Conservation (phyloP, 305 asterid species). For the Euphrasia arctica region DNA sequence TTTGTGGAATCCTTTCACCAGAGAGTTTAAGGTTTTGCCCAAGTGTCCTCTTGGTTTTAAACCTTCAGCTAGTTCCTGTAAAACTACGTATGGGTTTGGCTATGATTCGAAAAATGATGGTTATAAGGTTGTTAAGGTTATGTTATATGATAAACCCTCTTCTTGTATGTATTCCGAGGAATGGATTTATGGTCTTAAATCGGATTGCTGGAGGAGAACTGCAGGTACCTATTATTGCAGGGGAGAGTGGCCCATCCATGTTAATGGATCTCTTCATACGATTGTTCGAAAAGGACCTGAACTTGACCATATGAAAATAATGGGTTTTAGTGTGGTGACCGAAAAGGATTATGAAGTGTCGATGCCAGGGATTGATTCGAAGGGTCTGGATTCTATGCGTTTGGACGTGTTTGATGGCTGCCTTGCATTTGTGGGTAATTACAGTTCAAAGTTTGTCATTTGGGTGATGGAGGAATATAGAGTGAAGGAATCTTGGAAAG, state of each 20-base stretch:
- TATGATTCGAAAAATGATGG: neutral
- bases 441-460: neutral
- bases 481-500: neutral
- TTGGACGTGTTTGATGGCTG: neutral
- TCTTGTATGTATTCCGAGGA: neutral
- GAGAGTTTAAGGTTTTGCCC: neutral
- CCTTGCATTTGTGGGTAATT: neutral
- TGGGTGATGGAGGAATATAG: constrained; percentile 1
- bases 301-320: neutral
- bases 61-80: neutral
- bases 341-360: neutral
- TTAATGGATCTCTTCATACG: neutral
- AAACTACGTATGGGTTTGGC: neutral
- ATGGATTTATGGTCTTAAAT: neutral
- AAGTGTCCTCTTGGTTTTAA: neutral
- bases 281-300: neutral
- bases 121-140: neutral
- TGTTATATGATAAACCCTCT: neutral
- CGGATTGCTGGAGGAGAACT: neutral
- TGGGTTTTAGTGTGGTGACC: neutral
- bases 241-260: neutral
- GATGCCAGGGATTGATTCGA: neutral
- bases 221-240: neutral
- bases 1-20: neutral
- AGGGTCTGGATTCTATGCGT: neutral